These are phyloP conservation scores for Acrasis kona DNA, from an alignment of 78 protist genomes.

Conservation along the genomic window DNA sequence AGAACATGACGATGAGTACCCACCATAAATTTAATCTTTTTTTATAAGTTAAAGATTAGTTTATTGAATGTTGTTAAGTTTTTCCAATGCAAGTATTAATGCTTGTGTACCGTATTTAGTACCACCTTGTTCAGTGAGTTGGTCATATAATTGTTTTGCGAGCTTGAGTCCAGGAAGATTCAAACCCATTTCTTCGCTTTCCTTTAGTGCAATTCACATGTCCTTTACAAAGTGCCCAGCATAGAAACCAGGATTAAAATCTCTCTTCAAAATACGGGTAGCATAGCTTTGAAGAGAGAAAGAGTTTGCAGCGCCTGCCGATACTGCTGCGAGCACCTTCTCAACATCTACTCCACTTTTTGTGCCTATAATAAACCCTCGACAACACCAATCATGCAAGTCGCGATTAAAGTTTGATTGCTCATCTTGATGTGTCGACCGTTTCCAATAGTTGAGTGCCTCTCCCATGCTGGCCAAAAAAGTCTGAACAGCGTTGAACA, in stretches of 20 bases:
- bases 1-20: too few species aligned
- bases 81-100: slow-evolving; percentile 41
- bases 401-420: slow-evolving; percentile 40
- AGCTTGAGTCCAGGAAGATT: slow-evolving; percentile 48
- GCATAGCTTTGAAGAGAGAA: slow-evolving; percentile 24
- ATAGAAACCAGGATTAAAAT: slow-evolving; percentile 60
- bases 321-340: slow-evolving; percentile 24
- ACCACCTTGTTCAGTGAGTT: slow-evolving; percentile 23
- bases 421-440: slow-evolving; percentile 61
- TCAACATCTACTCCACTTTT: slow-evolving; percentile 43
- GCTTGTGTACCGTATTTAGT: slow-evolving; percentile 55
- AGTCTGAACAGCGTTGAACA: background rate
- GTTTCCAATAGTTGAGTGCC: slow-evolving; percentile 5
- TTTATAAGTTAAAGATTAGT: too few species aligned
- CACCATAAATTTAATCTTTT: too few species aligned
- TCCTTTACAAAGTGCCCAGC: slow-evolving; percentile 77
- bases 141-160: slow-evolving; percentile 26
- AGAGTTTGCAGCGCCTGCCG: slow-evolving; percentile 55
- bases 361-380: slow-evolving; percentile 40
- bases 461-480: slow-evolving; percentile 35
- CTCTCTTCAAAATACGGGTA: slow-evolving; percentile 38
- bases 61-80: slow-evolving; percentile 30
- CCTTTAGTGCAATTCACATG: slow-evolving; percentile 45
- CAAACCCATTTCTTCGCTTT: slow-evolving; percentile 22
- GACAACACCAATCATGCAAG: too few species aligned